Evolutionary conservation across 768 basidiomycete species (phyloP).

Genomic region (Mycena vitilis): DNA sequence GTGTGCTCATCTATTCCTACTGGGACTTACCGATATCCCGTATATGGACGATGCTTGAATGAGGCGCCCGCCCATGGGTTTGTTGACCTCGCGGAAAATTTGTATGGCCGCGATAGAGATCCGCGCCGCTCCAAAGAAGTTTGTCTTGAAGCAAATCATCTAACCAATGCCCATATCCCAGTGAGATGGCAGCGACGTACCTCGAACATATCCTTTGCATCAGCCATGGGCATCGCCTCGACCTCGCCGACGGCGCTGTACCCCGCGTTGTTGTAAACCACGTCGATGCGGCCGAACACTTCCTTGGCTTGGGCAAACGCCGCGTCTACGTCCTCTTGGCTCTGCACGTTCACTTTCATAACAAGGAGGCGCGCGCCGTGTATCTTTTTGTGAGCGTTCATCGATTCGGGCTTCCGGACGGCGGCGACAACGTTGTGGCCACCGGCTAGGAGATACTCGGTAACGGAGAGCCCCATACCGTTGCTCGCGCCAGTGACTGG

Average conservation of each 20-base stretch:
- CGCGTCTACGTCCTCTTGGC: constrained; percentile 20
- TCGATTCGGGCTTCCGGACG: constrained; percentile 17
- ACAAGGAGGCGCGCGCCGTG: constrained; percentile 11
- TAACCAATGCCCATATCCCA: neutral
- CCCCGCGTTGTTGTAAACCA: constrained; percentile 27
- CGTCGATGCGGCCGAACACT: constrained; percentile 19
- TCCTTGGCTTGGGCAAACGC: constrained; percentile 6
- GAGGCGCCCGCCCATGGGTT: constrained; percentile 23
- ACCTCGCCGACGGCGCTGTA: constrained; percentile 27
- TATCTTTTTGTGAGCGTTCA: constrained; percentile 2
- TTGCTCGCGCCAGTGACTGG: constrained; percentile 26
- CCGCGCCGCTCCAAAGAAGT: constrained; percentile 21
- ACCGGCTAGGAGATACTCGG: constrained; percentile 9
- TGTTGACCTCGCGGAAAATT: constrained; percentile 22
- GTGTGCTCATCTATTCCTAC: neutral
- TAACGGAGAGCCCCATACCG: constrained; percentile 29
- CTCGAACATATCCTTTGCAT: constrained; percentile 29
- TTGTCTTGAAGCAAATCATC: constrained; percentile 4
- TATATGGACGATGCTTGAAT: constrained; percentile 25
- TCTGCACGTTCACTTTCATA: constrained; percentile 24
- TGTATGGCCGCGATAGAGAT: constrained; percentile 23
- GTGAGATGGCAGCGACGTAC: neutral
- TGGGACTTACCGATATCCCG: constrained; percentile 7
- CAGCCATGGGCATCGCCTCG: constrained; percentile 25
- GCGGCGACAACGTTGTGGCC: constrained; percentile 21